Conservation (phyloP, 2,329 filamentous ascomycete species). For the Aaosphaeria arxii region DNA sequence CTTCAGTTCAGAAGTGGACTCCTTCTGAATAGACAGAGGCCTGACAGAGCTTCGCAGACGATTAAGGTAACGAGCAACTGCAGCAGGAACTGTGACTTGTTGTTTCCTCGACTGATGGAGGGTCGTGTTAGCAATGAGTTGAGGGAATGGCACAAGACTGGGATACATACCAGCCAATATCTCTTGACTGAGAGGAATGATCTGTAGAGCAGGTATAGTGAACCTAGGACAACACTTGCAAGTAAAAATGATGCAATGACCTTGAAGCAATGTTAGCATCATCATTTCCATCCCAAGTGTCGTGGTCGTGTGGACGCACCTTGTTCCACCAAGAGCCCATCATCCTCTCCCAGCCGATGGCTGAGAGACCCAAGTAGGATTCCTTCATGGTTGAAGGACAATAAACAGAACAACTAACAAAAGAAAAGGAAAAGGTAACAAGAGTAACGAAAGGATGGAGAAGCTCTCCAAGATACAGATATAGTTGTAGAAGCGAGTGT, state of each 20-base stretch:
- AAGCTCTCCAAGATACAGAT: background rate
- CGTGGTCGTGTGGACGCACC: background rate
- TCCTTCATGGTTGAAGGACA: background rate
- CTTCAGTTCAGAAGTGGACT: background rate
- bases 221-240: background rate
- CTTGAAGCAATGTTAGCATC: background rate
- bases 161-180: background rate
- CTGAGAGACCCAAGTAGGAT: conserved; percentile 2
- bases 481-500: background rate
- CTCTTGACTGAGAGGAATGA: background rate
- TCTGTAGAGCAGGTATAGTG: background rate
- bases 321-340: conserved; percentile 4
- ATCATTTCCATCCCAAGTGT: no score
- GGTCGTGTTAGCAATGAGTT: background rate
- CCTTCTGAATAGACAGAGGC: background rate
- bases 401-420: background rate
- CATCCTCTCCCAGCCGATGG: conserved; percentile 5
- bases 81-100: background rate
- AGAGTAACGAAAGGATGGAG: background rate
- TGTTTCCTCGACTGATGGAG: background rate
- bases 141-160: background rate
- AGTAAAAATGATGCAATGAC: background rate
- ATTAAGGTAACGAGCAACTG: background rate
- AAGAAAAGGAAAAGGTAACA: background rate
- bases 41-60: background rate